These are phyloP conservation scores for Nemania abortiva DNA, from an alignment of 2,329 filamentous ascomycete species.

Conservation along the genomic window DNA sequence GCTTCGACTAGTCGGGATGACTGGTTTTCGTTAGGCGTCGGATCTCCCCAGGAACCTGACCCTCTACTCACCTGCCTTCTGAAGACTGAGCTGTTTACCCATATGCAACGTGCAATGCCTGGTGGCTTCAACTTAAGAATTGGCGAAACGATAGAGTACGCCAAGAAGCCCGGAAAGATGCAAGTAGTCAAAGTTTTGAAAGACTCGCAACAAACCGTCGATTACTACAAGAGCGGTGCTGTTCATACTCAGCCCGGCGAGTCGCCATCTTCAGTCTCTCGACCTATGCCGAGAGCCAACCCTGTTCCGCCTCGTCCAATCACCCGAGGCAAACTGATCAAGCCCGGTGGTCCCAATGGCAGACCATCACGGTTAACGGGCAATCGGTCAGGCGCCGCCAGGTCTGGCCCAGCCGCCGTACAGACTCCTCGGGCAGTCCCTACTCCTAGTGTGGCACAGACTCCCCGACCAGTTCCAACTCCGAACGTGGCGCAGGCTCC, in stretches of 20 bases:
- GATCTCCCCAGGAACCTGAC: constrained; percentile 91
- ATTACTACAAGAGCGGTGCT: constrained; percentile 93
- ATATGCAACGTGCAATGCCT: constrained; percentile 83
- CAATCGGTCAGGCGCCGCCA: constrained; percentile 56
- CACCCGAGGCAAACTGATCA: constrained; percentile 91
- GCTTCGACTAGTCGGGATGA: constrained; percentile 88
- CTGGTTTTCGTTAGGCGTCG: constrained; percentile 94
- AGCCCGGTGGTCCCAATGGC: constrained; percentile 86
- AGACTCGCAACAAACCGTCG: constrained; percentile 80
- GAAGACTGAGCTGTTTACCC: constrained; percentile 97
- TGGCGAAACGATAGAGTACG: constrained; percentile 88
- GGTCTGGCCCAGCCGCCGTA: constrained; percentile 46
- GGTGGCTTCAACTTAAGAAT: constrained; percentile 87
- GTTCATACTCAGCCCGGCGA: constrained; percentile 90
- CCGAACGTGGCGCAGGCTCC: constrained; percentile 48
- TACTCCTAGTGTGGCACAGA: constrained; percentile 46
- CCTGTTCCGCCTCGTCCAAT: constrained; percentile 90
- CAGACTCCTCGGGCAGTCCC: constrained; percentile 42
- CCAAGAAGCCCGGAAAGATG: constrained; percentile 96
- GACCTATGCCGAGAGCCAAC: constrained; percentile 87
- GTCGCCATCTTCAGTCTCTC: constrained; percentile 82
- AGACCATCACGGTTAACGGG: constrained; percentile 78
- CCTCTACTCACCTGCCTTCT: constrained; percentile 93
- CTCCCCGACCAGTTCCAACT: constrained; percentile 50
- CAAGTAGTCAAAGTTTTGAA: constrained; percentile 90